phyloP scores from a whole-genome alignment of 2,329 filamentous ascomycete genomes.

The Bimuria novae-zelandiae region DNA sequence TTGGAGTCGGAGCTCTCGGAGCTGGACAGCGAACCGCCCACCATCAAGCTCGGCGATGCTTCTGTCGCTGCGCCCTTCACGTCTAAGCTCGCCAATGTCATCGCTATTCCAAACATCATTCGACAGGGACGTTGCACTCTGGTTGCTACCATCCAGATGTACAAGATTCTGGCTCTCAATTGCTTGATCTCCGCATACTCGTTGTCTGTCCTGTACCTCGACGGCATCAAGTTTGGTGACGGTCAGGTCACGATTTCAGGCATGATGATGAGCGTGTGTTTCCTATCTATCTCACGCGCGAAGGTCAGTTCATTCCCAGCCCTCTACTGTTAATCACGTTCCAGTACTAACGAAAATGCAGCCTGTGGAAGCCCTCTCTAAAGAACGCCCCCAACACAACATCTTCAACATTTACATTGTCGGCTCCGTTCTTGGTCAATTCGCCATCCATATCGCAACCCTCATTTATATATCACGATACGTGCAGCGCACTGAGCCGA shows the following conservation, averaged over 20 bases:
- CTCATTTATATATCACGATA: conserved; percentile 92
- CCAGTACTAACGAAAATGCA: conserved; percentile 42
- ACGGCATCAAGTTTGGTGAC: conserved; percentile 99
- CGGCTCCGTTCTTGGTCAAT: conserved; percentile 94
- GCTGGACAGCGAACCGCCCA: conserved; percentile 81
- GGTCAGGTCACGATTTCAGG: conserved; percentile 98
- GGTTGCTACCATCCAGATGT: conserved; percentile 99
- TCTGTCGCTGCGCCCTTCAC: conserved; percentile 98
- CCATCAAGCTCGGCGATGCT: conserved; percentile 95
- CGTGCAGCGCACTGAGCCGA: conserved; percentile 81
- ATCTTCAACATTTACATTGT: conserved; percentile 99
- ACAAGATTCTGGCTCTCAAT: conserved; percentile 98
- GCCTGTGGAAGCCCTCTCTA: conserved; percentile 92
- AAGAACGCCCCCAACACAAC: conserved; percentile 96
- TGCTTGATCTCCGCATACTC: conserved; percentile 98
- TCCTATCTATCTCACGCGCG: conserved; percentile 96
- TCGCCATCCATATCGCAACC: conserved; percentile 91
- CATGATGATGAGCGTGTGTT: conserved; percentile 99
- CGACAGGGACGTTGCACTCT: conserved; percentile 96
- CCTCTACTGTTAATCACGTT: neutral
- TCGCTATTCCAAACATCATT: conserved; percentile 97
- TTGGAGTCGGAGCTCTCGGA: conserved; percentile 83
- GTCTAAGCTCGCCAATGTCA: conserved; percentile 93
- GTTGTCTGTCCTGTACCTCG: conserved; percentile 91
- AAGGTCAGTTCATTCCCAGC: conserved; percentile 60